A percentile compares a stretch with the other conserved stretches of the same genome.
phyloP scores from a whole-genome alignment of 2,329 filamentous ascomycete species.

The Samsoniella hepiali region DNA sequence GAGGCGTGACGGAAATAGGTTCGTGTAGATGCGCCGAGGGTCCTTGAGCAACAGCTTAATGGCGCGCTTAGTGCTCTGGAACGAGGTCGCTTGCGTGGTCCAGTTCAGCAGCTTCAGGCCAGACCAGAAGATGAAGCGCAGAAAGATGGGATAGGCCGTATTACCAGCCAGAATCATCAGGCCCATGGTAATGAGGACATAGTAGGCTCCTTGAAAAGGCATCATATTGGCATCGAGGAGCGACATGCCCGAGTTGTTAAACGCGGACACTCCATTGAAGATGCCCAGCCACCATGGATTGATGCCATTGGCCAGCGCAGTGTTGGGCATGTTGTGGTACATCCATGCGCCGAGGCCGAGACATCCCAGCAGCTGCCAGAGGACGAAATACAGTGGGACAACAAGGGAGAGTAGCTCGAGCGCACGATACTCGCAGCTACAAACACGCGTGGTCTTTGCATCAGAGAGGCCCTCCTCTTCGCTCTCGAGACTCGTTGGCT shows the following conservation, averaged over 20 bases:
- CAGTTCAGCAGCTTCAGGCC: conserved; percentile 41
- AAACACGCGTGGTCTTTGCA: conserved; percentile 54
- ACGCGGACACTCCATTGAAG: conserved; percentile 65
- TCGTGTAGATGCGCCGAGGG: conserved; percentile 58
- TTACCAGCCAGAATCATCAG: conserved; percentile 62
- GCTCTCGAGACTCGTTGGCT: neutral
- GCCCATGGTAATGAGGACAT: conserved; percentile 52
- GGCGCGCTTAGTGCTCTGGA: conserved; percentile 45
- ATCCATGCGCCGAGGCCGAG: conserved; percentile 63
- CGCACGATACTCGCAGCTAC: conserved; percentile 63
- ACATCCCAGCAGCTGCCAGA: conserved; percentile 57
- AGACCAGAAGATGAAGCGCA: conserved; percentile 58
- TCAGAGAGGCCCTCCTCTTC: conserved; percentile 41
- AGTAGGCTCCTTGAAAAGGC: conserved; percentile 53
- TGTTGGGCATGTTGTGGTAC: conserved; percentile 45
- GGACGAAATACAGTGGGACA: conserved; percentile 58
- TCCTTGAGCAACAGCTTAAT: conserved; percentile 54
- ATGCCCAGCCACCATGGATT: conserved; percentile 67
- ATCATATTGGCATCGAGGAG: conserved; percentile 64
- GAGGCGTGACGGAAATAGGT: conserved; percentile 59
- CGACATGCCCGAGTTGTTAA: conserved; percentile 70
- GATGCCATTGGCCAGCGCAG: conserved; percentile 52
- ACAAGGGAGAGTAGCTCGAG: conserved; percentile 56
- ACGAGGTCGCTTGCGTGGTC: conserved; percentile 36
- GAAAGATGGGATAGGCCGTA: conserved; percentile 62